phyloP scores from a whole-genome alignment of 495 filamentous ascomycete genomes.

The Penicillium parvum region DNA sequence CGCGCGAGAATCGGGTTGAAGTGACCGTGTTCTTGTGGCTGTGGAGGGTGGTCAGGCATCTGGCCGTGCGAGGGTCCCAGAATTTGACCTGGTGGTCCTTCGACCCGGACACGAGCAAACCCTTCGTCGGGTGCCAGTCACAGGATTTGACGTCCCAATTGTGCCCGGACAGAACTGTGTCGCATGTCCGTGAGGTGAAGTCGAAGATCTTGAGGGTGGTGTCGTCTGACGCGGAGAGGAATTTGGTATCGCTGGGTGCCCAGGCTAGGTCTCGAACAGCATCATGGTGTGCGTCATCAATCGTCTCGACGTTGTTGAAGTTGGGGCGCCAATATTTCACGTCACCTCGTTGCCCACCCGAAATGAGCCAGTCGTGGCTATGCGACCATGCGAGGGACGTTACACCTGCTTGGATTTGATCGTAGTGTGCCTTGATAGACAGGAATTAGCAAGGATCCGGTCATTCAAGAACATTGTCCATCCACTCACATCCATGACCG shows the following conservation, averaged over 20 bases:
- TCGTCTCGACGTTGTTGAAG: constrained; percentile 96
- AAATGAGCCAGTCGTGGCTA: constrained; percentile 93
- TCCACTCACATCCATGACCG: constrained; percentile 76
- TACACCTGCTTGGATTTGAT: constrained; percentile 65
- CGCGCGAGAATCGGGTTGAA: constrained; percentile 79
- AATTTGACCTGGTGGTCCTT: constrained; percentile 97
- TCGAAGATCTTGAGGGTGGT: constrained; percentile 91
- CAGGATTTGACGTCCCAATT: constrained; percentile 95
- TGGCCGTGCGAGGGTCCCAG: constrained; percentile 89
- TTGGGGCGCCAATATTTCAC: constrained; percentile 99
- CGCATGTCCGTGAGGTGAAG: constrained; percentile 79
- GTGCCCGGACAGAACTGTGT: constrained; percentile 79
- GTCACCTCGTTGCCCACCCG: constrained; percentile 88
- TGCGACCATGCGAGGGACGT: constrained; percentile 85
- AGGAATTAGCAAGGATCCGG: not conserved
- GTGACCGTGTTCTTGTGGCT: constrained; percentile 97
- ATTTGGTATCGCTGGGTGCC: constrained; percentile 88
- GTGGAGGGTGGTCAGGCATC: constrained; percentile 88
- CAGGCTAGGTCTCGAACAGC: constrained; percentile 91
- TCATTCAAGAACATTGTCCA: not conserved
- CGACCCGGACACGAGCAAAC: constrained; percentile 88
- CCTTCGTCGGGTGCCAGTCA: constrained; percentile 97
- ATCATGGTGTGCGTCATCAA: constrained; percentile 86
- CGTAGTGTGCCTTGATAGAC: constrained; percentile 68
- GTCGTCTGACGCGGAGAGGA: constrained; percentile 93